Conservation (phyloP, 2,329 filamentous ascomycete species). For the Sarocladium kiliense region DNA sequence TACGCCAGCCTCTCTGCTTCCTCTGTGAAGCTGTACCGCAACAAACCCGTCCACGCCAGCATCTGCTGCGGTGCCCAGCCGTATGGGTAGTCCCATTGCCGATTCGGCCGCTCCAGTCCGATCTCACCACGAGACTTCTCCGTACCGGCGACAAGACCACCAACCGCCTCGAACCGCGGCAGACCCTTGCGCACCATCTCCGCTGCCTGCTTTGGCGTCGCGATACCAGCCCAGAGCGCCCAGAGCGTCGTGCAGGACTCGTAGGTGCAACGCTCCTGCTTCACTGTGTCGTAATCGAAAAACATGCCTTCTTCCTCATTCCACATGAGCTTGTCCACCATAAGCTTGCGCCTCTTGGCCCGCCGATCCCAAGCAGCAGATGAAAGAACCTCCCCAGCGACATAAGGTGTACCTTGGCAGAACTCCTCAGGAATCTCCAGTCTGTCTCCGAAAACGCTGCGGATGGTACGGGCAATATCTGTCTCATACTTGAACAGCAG, state of each 20-base stretch:
- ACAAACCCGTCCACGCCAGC: slow-evolving; percentile 88
- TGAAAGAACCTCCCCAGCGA: slow-evolving; percentile 67
- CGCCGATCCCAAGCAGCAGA: slow-evolving; percentile 89
- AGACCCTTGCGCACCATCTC: slow-evolving; percentile 75
- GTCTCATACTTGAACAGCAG: slow-evolving; percentile 95
- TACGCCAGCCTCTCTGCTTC: slow-evolving; percentile 88
- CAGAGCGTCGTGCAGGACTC: slow-evolving; percentile 94
- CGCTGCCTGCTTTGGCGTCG: slow-evolving; percentile 80
- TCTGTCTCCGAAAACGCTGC: slow-evolving; percentile 75
- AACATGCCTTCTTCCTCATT: slow-evolving; percentile 90
- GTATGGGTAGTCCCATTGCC: slow-evolving; percentile 98
- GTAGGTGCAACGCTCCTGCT: slow-evolving; percentile 74
- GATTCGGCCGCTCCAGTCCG: slow-evolving; percentile 78
- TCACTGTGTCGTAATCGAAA: slow-evolving; percentile 91
- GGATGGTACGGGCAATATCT: slow-evolving; percentile 84
- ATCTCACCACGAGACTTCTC: slow-evolving; percentile 80
- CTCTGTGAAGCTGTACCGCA: slow-evolving; percentile 86
- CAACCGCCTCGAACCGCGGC: slow-evolving; percentile 81
- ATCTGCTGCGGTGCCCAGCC: slow-evolving; percentile 99
- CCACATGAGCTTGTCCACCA: slow-evolving; percentile 93
- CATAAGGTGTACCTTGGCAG: slow-evolving; percentile 58
- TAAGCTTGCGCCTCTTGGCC: slow-evolving; percentile 74
- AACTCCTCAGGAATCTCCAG: slow-evolving; percentile 81
- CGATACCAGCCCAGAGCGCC: slow-evolving; percentile 92
- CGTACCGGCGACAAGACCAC: slow-evolving; percentile 84